Percentiles rank a stretch among this genome's conserved stretches.
These are phyloP conservation scores for Penicillium sp. DNA, from an alignment of 2,329 filamentous ascomycete genomes.

Conservation along the genomic window DNA sequence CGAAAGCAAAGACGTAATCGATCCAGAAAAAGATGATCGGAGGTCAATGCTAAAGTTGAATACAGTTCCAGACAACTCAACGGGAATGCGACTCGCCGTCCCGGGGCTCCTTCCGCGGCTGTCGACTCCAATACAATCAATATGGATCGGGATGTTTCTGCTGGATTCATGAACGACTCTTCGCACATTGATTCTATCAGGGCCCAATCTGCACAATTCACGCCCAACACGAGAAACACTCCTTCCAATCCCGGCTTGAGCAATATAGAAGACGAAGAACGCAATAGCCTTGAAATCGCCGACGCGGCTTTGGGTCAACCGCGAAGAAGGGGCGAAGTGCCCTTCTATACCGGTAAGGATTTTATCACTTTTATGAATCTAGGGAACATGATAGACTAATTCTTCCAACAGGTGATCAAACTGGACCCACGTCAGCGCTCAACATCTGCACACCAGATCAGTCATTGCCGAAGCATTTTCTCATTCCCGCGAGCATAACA, in stretches of 20 bases:
- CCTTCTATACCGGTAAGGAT: slow-evolving; percentile 24
- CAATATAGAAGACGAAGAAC: slow-evolving; percentile 20
- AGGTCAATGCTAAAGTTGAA: not conserved
- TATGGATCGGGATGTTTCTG: not conserved
- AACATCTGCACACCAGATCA: slow-evolving; percentile 18
- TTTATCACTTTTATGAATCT: too few species aligned
- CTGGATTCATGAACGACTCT: not conserved
- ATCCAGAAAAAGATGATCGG: too few species aligned
- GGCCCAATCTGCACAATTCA: not conserved
- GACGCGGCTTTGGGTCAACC: slow-evolving; percentile 20
- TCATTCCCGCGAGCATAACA: slow-evolving; percentile 11
- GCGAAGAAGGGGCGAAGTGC: slow-evolving; percentile 17
- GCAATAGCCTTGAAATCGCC: slow-evolving; percentile 24
- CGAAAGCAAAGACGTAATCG: slow-evolving; percentile 12
- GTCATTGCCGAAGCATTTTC: slow-evolving; percentile 19
- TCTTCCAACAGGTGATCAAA: slow-evolving; percentile 18
- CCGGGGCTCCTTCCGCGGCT: not conserved
- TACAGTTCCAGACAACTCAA: not conserved
- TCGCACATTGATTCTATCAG: not conserved
- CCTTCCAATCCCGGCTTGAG: not conserved
- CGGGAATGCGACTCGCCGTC: not conserved
- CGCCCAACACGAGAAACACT: not conserved
- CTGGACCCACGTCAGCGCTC: slow-evolving; percentile 21
- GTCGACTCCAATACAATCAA: not conserved
- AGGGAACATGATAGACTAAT: not conserved